Evolutionary conservation across 2,329 filamentous ascomycete genomes (phyloP), one percentile per base, ranked within the genome.

Genomic region (Hypoxylon sp.): DNA sequence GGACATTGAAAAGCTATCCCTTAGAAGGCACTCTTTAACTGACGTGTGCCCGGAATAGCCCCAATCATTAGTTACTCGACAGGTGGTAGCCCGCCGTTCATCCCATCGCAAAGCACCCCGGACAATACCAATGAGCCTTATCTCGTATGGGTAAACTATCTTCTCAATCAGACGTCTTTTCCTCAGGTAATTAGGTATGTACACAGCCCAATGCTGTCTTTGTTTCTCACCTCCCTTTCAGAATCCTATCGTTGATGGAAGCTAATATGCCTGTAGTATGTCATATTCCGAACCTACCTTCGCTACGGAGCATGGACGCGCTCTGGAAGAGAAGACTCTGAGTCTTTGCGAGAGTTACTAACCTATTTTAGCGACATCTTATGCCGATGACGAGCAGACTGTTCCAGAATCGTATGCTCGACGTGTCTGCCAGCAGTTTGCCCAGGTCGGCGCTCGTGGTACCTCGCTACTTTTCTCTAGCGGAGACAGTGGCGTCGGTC

Each of bases 321-420:
- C 7, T 10, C 11, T 9, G 3, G 13, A 28, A 7, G 19, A 10
- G 21, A 13, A 23, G 2, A 5, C 3, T 25, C 41, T 57, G n/a
- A 13, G 9, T 4, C 21, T 28, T 30, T 41, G 25, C 10, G 34
- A 17, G 28, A 14, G 25, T 60, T 11, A 50, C 63, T 69, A 52
- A 69, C 52, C 43, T 45, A 11, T 10, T 11, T 11, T 17, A 69
- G 67, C 84, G 50, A 83, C 87, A 19, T 87, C 85, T 13, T 90
- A 89, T 73, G 85, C 83, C 13, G 87, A 89, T 70, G 84, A 88
- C 68, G 87, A 89, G 77, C 80, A 86, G 52, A 82, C 82, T 0
- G 85, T 89, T 0, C 86, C 86, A 2, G 68, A 67, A 5, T 77
- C 80, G 1, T 89, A 88, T 66, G 87, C 87, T 0, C 74, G 79